phyloP scores from a whole-genome alignment of 2,329 filamentous ascomycete species.

The Trichophyton simii region DNA sequence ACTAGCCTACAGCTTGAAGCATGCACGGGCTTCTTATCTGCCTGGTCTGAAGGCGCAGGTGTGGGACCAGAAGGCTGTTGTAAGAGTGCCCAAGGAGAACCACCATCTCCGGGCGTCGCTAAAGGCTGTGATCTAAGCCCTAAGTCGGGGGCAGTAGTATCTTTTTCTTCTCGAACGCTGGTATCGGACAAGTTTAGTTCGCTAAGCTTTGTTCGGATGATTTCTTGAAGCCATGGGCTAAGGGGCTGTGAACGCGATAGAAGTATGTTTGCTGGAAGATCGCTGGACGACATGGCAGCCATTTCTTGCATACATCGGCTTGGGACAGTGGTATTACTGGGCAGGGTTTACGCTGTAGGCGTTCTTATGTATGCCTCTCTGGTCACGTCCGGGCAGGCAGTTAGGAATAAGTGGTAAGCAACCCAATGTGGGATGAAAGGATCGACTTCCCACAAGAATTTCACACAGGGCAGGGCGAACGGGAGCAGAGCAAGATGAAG shows the following conservation, averaged over 20 bases:
- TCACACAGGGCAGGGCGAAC: not conserved
- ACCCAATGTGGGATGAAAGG: not conserved
- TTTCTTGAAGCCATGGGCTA: not conserved
- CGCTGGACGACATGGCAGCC: not conserved
- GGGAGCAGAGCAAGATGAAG: not conserved
- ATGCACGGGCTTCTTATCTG: not conserved
- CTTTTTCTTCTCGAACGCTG: not conserved
- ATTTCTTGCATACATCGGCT: not conserved
- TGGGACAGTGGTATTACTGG: not conserved
- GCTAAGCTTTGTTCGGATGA: slow-evolving; percentile 1
- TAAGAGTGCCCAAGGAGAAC: not conserved
- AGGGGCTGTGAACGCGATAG: not conserved
- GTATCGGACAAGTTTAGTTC: not conserved
- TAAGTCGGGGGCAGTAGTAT: not conserved
- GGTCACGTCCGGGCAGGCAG: too few relatives aligned
- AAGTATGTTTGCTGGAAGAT: not conserved
- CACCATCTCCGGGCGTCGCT: not conserved
- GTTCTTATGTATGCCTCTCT: not conserved
- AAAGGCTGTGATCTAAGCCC: not conserved
- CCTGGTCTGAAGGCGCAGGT: not conserved
- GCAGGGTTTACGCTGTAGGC: not conserved
- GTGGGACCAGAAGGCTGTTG: slow-evolving; percentile 1
- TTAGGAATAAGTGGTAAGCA: not conserved
- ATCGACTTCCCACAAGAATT: not conserved
- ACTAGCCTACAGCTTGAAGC: not conserved